phyloP scores from a whole-genome alignment of 768 basidiomycete species.

The Calocera viscosa region DNA sequence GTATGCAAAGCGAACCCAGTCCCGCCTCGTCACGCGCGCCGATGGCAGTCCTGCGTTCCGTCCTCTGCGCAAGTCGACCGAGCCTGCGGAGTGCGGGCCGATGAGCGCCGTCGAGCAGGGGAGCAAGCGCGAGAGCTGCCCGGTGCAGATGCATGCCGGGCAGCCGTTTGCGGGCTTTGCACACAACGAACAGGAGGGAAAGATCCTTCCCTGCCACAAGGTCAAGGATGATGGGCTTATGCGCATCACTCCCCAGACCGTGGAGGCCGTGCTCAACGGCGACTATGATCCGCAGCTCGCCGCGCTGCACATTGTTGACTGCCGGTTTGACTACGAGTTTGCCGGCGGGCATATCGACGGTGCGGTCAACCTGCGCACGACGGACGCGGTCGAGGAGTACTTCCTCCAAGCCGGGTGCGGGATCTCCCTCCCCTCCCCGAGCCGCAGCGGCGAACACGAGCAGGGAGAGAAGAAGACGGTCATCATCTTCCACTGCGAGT shows the following conservation, averaged over 20 bases:
- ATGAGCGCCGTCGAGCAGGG: conserved; percentile 36
- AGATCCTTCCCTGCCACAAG: conserved; percentile 84
- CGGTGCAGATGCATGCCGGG: conserved; percentile 32
- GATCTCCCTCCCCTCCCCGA: conserved; percentile 24
- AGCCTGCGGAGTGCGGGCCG: conserved; percentile 38
- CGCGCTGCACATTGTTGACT: conserved; percentile 77
- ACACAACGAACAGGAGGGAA: conserved; percentile 84
- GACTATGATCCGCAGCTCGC: conserved; percentile 51
- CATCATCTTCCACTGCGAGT: conserved; percentile 95
- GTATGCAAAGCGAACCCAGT: conserved; percentile 63
- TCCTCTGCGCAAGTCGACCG: conserved; percentile 43
- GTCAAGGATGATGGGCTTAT: conserved; percentile 93
- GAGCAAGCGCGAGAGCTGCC: conserved; percentile 17
- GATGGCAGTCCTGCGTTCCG: conserved; percentile 74
- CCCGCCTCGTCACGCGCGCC: conserved; percentile 62
- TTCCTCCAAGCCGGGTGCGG: conserved; percentile 58
- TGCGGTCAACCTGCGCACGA: conserved; percentile 83
- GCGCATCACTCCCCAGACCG: conserved; percentile 66
- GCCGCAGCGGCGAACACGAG: conserved; percentile 49
- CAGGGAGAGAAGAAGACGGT: conserved; percentile 55
- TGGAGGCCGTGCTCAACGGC: conserved; percentile 68
- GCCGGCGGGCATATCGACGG: conserved; percentile 84
- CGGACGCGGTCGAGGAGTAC: conserved; percentile 63
- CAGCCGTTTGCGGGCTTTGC: conserved; percentile 62
- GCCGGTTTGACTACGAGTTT: conserved; percentile 95